Evolutionary conservation across 257 asterid species (phyloP).

Genomic region (Rauvolfia tetraphylla): DNA sequence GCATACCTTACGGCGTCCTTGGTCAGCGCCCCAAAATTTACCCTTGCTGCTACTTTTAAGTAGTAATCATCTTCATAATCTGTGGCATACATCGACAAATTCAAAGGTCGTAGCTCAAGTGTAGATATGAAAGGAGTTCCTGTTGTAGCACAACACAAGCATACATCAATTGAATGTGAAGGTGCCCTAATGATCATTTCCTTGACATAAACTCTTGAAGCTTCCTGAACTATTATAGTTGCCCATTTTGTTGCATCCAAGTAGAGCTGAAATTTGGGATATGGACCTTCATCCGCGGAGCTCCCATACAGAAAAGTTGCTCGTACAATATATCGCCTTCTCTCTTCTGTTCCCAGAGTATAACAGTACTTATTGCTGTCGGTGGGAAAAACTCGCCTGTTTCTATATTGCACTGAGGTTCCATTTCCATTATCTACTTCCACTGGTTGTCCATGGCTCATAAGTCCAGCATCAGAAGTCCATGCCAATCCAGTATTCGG

Average conservation of each 20-base stretch:
- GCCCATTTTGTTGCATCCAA: constrained; percentile 89
- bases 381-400: constrained; percentile 70
- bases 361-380: constrained; percentile 78
- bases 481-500: constrained; percentile 61
- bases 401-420: constrained; percentile 45
- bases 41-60: constrained; percentile 70
- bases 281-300: constrained; percentile 46
- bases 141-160: constrained; percentile 90
- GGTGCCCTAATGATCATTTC: constrained; percentile 96
- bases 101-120: constrained; percentile 81
- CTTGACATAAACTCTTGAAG: constrained; percentile 56
- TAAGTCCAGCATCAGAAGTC: constrained; percentile 57
- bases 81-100: constrained; percentile 89
- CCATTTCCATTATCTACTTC: constrained; percentile 33
- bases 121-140: constrained; percentile 90
- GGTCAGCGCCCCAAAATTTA: constrained; percentile 77
- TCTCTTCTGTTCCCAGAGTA: constrained; percentile 54
- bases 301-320: constrained; percentile 78
- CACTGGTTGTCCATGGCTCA: constrained; percentile 47
- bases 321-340: constrained; percentile 75
- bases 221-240: constrained; percentile 68
- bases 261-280: constrained; percentile 85
- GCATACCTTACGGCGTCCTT: constrained; percentile 58
- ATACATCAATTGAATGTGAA: constrained; percentile 56
- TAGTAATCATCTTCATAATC: constrained; percentile 78